phyloP scores from a whole-genome alignment of 805 yeast genomes.

The Metschnikowia amazonensis region DNA sequence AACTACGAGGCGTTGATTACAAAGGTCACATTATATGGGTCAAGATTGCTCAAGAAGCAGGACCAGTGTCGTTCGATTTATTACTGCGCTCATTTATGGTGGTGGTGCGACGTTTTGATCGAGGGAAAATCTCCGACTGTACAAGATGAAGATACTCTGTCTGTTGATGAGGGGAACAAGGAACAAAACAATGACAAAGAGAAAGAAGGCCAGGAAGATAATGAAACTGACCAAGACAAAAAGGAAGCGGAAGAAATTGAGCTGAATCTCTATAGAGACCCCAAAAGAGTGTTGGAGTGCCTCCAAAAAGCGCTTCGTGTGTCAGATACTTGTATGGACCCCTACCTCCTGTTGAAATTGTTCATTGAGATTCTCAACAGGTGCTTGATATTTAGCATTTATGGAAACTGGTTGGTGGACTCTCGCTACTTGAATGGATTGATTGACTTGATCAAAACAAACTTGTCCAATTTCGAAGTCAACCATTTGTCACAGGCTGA shows the following conservation, averaged over 20 bases:
- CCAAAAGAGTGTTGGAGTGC: constrained; percentile 83
- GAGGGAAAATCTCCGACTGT: constrained; percentile 30
- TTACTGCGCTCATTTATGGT: constrained; percentile 88
- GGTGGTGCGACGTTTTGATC: constrained; percentile 65
- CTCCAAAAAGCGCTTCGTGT: constrained; percentile 82
- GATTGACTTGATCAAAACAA: constrained; percentile 73
- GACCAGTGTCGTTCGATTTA: constrained; percentile 94
- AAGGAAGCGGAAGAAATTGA: constrained; percentile 8
- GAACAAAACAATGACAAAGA: constrained; percentile 21
- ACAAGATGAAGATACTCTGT: neutral
- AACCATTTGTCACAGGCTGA: constrained; percentile 24
- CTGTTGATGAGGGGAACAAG: neutral
- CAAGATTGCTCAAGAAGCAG: constrained; percentile 82
- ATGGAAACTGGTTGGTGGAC: constrained; percentile 69
- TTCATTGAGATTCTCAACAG: constrained; percentile 88
- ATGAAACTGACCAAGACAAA: constrained; percentile 15
- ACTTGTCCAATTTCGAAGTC: constrained; percentile 45
- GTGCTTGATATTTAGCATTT: constrained; percentile 79
- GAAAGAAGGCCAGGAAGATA: constrained; percentile 20
- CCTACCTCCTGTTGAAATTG: constrained; percentile 65
- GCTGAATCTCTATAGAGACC: constrained; percentile 33
- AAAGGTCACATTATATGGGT: constrained; percentile 81
- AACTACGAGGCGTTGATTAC: constrained; percentile 81
- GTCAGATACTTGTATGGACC: constrained; percentile 93
- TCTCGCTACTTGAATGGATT: constrained; percentile 78